Base-by-base conservation (phyloP, 495 filamentous ascomycete genomes). In the Massariosphaeria phaeospora region DNA sequence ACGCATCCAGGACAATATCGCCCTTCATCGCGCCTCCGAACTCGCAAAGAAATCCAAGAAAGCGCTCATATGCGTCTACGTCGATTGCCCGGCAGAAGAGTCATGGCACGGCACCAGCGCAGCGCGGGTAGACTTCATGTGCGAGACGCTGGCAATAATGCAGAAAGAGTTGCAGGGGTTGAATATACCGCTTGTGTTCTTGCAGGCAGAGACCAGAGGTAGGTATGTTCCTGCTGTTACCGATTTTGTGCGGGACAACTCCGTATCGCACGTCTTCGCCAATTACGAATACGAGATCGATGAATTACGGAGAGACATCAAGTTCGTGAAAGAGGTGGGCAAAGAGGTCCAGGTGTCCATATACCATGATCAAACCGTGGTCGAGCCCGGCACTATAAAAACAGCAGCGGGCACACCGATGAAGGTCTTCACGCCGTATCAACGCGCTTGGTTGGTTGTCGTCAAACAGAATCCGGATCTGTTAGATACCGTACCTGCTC, bases 221-320 rank as follows among this genome's bases (percentile, higher is more conserved):
- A 59, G 68, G 5, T 69, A 70, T 51, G 66, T 70, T 3, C 53
- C 66, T 13, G 49, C 52, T 4, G 52, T 73, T 5, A 43, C 66
- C 38, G 50, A 72, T n/a, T 75, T 75, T 29, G 27, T 71, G 5
- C 63, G 64, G 30, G 62, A 72, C 18, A 64, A 75, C 29, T 57
- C 66, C 12, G 53, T 70, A 6, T 67, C 63, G 1, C 71, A 80
- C 41, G 55, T 83, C 0, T 80, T 71, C 59, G 73, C 75, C 0
- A 82, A 82, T 59, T 70, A 76, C 20, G 79, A 83, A 57, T 82
- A 82, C 51, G 79, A 83, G 53, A 75, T 82, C 3, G 79, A 83
- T 57, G 79, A 83, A 54, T 59, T 83, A 17, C 72, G 80, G 2
- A 55, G 73, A 3, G 73, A 75, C 18, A 66, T 70, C 50, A 65